A percentile compares a stretch with the other conserved stretches of the same genome.
Evolutionary conservation across 2,329 filamentous ascomycete species (phyloP).

Genomic region (Myriosclerotinia scirpicola): DNA sequence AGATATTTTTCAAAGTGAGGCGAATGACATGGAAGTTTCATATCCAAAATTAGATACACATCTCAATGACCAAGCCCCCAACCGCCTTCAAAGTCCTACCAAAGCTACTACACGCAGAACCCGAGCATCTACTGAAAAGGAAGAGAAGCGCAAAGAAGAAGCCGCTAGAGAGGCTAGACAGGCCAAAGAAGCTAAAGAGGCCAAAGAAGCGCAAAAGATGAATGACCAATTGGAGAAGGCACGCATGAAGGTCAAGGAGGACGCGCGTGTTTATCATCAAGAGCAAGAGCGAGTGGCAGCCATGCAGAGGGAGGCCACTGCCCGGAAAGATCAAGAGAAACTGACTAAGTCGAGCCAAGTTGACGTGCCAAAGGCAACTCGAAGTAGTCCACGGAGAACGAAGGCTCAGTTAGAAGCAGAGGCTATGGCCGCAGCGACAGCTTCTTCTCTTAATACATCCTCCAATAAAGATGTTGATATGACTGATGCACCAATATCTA

Average conservation of each 20-base stretch:
- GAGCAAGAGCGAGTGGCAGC: conserved; percentile 55
- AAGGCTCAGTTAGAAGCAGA: conserved; percentile 43
- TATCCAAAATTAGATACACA: conserved; percentile 45
- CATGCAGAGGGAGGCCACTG: conserved; percentile 54
- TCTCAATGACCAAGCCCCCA: not conserved
- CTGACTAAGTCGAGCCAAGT: conserved; percentile 37
- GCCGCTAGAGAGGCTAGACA: conserved; percentile 59
- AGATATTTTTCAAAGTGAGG: conserved; percentile 41
- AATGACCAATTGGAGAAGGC: conserved; percentile 65
- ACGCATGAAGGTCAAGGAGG: conserved; percentile 68
- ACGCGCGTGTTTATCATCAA: conserved; percentile 59
- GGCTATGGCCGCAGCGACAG: conserved; percentile 37
- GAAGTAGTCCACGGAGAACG: conserved; percentile 54
- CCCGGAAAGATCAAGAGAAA: conserved; percentile 56
- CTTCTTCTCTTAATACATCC: conserved; percentile 42
- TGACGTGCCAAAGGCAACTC: conserved; percentile 47
- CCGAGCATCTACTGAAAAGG: conserved; percentile 59
- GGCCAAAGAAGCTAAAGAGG: conserved; percentile 61
- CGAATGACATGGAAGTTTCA: conserved; percentile 34
- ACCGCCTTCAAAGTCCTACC: conserved; percentile 30
- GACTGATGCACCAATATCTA: conserved; percentile 53
- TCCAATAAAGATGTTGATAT: conserved; percentile 54
- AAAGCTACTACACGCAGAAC: conserved; percentile 47
- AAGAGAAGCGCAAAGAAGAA: conserved; percentile 62
- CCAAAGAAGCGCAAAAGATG: conserved; percentile 60